Evolutionary conservation across 2,329 filamentous ascomycete genomes (phyloP), one percentile per base, ranked within the genome.

Genomic region (Aspergillus sp.): DNA sequence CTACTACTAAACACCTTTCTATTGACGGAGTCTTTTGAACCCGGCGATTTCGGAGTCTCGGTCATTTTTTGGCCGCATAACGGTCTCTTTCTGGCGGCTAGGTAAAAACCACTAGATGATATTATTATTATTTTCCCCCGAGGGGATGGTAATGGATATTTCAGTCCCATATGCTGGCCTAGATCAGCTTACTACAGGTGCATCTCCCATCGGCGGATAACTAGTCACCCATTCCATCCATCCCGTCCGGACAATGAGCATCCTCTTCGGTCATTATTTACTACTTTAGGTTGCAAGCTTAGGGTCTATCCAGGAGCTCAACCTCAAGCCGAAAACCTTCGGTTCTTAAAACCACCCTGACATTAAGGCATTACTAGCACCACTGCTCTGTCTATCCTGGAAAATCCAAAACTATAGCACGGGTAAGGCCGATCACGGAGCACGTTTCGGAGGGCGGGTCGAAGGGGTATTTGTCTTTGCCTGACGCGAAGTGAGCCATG

Each of bases 361-460:
- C 27, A 31, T 31, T 31, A 31, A 31, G 8, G 27, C 9, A 31
- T 31, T 11, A 31, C 9, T 11, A 11, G 27, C 35, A 15, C 35
- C 15, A 37, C 35, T 14, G 15, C 6, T 37, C 35, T 37, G 5
- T 37, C 35, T n/a, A 15, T 37, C 15, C 15, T 37, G 35, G 14
- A n/a, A 37, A 37, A 37, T n/a, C 15, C 35, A 5, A 37, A 37
- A 14, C 12, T 14, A 37, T 21, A 17, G 39, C 9, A 41, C 39
- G 17, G 15, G 7, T 12, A 33, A 25, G 51, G 51, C 51, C 51
- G 51, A 53, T 53, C 33, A 7, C 51, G 51, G 51, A 53, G 51
- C 31, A 39, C 14, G 17, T 6, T 33, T 44, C 25, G 49, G 35
- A 50, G 35, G 31, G 27, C 27, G 27, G 27, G 27, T 31, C 17